Base-by-base conservation (phyloP, 129 eudicot species). In the Tanacetum coccineum region DNA sequence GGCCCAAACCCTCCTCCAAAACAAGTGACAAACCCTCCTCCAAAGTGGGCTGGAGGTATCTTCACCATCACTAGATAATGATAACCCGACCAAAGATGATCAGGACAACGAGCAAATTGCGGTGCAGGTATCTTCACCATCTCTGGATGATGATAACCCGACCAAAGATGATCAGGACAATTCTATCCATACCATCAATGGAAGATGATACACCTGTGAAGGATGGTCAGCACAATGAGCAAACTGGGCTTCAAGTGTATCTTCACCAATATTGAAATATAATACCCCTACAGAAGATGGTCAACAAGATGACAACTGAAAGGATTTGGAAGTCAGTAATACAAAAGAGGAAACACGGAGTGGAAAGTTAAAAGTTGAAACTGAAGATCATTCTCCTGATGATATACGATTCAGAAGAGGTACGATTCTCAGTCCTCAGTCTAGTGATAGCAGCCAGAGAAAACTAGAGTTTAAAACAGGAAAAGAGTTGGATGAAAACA, bases 381-480 rank as follows among this genome's bases (percentile, higher is more conserved):
- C 66, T 42, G 28, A 15, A 20, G 36, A 62, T 46, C 18, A 18
- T 61, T 73, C 82, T 30, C 25, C 71, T 3, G 70, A 40, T 2
- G 76, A 78, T 64, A 61, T 78, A 47, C 64, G 21, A 65, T 83
- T 83, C 74, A 75, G 44, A 59, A 78, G 84, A 69, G 88, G 86
- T 51, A 83, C 47, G 0, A 71, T 69, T 22, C 51, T 81, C 11
- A 76, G 70, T 20, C 64, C 80, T 52, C 82, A 63, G 14, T 58
- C 28, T 19, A 81, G 73, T 21, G 65, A 67, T 12, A 74, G 30
- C 28, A 72, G 78, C 60, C 87, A 82, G 18, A 62, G 45, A 72
- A 76, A 62, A 21, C 65, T 77, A 19, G 75, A 59, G 20, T 84
- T 84, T 42, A 73, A 7, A 71, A 75, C 75, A 57, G 73, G 74